Percentiles rank a stretch among this genome's conserved stretches.
phyloP scores from a whole-genome alignment of 441 rosid genomes.

The Populus hybrid region DNA sequence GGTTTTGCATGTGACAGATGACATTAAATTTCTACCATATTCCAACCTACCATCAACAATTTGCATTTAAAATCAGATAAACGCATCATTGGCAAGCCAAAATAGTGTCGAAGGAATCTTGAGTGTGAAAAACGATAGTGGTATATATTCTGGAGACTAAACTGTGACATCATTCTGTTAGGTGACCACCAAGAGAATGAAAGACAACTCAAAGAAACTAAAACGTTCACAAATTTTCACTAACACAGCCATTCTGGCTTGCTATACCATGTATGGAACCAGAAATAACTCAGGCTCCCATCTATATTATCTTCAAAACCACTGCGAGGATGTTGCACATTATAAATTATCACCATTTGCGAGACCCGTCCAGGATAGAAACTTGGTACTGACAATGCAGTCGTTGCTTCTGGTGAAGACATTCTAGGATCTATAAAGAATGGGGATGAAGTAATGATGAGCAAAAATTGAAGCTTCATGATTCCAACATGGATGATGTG shows the following conservation, averaged over 20 bases:
- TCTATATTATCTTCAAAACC: neutral
- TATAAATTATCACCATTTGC: neutral
- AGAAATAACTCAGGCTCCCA: neutral
- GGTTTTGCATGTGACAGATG: neutral
- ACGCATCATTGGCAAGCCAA: neutral
- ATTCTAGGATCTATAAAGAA: neutral
- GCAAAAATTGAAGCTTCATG: conserved; percentile 10
- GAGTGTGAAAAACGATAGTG: neutral
- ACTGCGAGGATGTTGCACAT: neutral
- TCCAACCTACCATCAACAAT: neutral
- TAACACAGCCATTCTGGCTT: neutral
- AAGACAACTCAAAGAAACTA: neutral
- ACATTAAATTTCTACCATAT: neutral
- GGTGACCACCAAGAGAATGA: neutral
- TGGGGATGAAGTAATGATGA: neutral
- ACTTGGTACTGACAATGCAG: neutral
- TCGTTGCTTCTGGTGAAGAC: neutral
- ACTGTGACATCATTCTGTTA: no score
- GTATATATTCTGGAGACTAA: neutral
- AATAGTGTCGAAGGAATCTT: neutral
- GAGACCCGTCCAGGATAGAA: neutral
- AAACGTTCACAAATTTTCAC: neutral
- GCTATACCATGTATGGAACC: neutral
- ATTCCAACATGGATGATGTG: conserved; percentile 20
- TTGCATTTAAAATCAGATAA: neutral